phyloP scores from a whole-genome alignment of 495 filamentous ascomycete genomes.

The Penicillium goetzii region DNA sequence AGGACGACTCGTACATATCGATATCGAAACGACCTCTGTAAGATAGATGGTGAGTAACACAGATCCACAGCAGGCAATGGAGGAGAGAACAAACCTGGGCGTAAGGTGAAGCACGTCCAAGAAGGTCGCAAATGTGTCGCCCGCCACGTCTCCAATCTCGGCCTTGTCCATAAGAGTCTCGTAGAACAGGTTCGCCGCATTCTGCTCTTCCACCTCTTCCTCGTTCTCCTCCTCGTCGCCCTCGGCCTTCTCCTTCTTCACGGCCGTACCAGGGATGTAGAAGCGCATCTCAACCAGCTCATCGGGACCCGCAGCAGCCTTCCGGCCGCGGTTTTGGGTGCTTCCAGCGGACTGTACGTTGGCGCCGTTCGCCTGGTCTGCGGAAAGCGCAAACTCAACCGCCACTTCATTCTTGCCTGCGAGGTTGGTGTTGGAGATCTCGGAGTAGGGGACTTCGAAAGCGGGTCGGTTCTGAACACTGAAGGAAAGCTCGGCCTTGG shows the following conservation, averaged over 20 bases:
- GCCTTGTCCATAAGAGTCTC: conserved; percentile 98
- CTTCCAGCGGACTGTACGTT: conserved; percentile 74
- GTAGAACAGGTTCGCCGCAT: conserved; percentile 93
- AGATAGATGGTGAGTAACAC: conserved; percentile 34
- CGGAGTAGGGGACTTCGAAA: conserved; percentile 96
- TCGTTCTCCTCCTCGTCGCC: conserved; percentile 71
- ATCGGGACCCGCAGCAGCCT: conserved; percentile 83
- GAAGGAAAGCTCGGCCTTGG: conserved; percentile 91
- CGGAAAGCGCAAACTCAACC: conserved; percentile 81
- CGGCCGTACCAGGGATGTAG: conserved; percentile 92
- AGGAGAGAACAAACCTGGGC: conserved; percentile 67
- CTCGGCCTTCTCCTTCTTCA: conserved; percentile 78
- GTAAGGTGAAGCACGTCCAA: conserved; percentile 96
- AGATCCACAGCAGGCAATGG: neutral
- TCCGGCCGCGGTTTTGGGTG: conserved; percentile 79
- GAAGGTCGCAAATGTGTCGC: conserved; percentile 97
- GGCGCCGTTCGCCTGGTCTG: conserved; percentile 67
- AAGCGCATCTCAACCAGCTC: conserved; percentile 98
- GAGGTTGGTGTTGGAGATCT: conserved; percentile 97
- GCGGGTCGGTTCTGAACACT: conserved; percentile 96
- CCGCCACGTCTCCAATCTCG: conserved; percentile 97
- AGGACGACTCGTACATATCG: conserved; percentile 98
- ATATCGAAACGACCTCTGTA: conserved; percentile 96
- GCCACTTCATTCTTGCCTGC: conserved; percentile 98
- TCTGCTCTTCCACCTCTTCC: conserved; percentile 81